Evolutionary conservation across 768 basidiomycete genomes (phyloP), one percentile per base, ranked within the genome.

Genomic region (Daedaleopsis sinensis): DNA sequence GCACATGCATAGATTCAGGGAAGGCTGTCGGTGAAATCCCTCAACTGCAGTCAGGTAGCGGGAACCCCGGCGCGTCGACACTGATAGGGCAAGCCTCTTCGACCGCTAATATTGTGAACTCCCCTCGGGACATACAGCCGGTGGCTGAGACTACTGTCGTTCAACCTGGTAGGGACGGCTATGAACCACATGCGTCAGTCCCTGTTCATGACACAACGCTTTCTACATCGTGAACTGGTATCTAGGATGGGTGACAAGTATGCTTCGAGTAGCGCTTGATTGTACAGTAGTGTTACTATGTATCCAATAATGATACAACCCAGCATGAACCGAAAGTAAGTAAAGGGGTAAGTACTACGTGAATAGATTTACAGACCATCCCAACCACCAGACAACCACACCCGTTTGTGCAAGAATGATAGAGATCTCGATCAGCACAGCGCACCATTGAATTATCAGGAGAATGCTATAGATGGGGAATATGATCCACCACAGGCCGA

Each of bases 381-480:
- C 89, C 57, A 83, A 68, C 91, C 91, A 93, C 90, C 91, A 93
- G 10, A 79, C 67, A 44, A 86, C 74, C 21, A 89, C 82, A 5
- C 80, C 84, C 43, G 85, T 46, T 70, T 91, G 81, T 59, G 85
- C 76, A 16, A 85, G 61, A 13, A 91, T 79, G 59, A 91, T 73
- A 37, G 74, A 79, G 61, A 78, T 70, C 69, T 91, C 89, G 27
- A 84, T 70, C n/a, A 83, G 50, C 47, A 89, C 84, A 5, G 87
- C 86, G 65, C 80, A 72, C 87, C 88, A 90, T 67, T 87, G 86
- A 21, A 90, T 82, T 13, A 89, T 42, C 16, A 89, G 84, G 9
- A 78, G 75, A n/a, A 85, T 70, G 81, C 80, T 85, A 68, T 88
- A 89, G 66, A 87, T 81, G 11, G 88, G 86, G 51, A 89, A 74